These are phyloP conservation scores for Phoenix roebelenii DNA, from an alignment of 176 grass and related monocot genomes.

Conservation along the genomic window DNA sequence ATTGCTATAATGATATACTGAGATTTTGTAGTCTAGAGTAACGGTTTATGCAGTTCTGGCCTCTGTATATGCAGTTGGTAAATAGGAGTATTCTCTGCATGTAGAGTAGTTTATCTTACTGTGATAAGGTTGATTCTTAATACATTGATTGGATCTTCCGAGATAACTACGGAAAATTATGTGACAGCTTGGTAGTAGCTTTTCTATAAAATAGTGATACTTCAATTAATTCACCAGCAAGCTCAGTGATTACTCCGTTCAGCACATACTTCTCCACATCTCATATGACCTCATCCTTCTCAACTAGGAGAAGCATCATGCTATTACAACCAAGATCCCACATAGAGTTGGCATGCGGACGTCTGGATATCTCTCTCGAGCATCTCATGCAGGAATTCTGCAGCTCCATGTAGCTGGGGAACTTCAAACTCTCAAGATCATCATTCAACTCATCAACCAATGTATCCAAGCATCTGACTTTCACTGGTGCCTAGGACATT, in stretches of 20 bases:
- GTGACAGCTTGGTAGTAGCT: too few relatives aligned
- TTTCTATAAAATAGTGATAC: constrained; percentile 9
- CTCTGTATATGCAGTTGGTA: too few relatives aligned
- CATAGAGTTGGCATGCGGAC: constrained; percentile 53
- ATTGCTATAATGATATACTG: too few relatives aligned
- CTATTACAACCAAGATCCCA: constrained; percentile 73
- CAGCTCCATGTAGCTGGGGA: constrained; percentile 15
- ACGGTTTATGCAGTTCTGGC: too few relatives aligned
- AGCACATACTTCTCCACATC: constrained; percentile 62
- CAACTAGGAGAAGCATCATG: constrained; percentile 6
- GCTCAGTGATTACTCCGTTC: constrained; percentile 53
- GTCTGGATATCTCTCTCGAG: constrained; percentile 48
- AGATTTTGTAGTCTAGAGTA: too few relatives aligned
- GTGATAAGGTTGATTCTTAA: too few relatives aligned
- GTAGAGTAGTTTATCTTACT: too few relatives aligned
- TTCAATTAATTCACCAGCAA: constrained; percentile 52
- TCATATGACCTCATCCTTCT: constrained; percentile 40
- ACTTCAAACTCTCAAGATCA: constrained; percentile 48
- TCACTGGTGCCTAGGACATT: not conserved
- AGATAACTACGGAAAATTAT: too few relatives aligned
- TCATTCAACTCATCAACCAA: constrained; percentile 59
- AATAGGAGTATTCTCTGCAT: too few relatives aligned
- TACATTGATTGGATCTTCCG: too few relatives aligned
- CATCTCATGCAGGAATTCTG: constrained; percentile 31
- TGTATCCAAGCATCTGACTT: constrained; percentile 28